Evolutionary conservation across 164 flowering plant species (phyloP).

Genomic region (Houttuynia cordata): DNA sequence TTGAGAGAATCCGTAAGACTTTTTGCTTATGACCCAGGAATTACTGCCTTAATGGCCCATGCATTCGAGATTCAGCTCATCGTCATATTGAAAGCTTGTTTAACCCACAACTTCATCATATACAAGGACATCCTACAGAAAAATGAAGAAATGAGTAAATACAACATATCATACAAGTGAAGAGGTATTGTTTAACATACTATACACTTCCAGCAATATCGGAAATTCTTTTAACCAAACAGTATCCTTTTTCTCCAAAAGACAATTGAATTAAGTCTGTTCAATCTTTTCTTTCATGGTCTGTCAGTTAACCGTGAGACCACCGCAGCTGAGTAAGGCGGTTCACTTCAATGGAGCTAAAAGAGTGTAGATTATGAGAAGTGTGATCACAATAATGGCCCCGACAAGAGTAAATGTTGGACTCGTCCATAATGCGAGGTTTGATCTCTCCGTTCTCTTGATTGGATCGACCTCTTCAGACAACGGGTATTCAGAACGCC

Average conservation of each 20-base stretch:
- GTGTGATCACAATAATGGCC: conserved; percentile 61
- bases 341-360: conserved; percentile 50
- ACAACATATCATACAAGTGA: not conserved
- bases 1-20: no score
- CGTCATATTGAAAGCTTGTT: not conserved
- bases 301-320: no score
- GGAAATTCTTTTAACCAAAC: not conserved
- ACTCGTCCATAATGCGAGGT: conserved; percentile 84
- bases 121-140: not conserved
- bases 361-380: conserved; percentile 69
- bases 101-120: not conserved
- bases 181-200: not conserved
- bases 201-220: not conserved
- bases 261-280: no score
- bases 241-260: no score
- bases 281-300: no score
- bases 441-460: conserved; percentile 78
- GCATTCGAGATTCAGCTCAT: not conserved
- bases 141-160: not conserved
- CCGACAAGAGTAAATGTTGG: conserved; percentile 62
- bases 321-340: no score
- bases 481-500: conserved; percentile 66
- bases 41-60: not conserved
- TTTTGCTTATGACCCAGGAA: no score
- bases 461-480: conserved; percentile 94